Conservation (phyloP, 768 basidiomycete genomes). For the Rhodosporidiobolus odoratus region DNA sequence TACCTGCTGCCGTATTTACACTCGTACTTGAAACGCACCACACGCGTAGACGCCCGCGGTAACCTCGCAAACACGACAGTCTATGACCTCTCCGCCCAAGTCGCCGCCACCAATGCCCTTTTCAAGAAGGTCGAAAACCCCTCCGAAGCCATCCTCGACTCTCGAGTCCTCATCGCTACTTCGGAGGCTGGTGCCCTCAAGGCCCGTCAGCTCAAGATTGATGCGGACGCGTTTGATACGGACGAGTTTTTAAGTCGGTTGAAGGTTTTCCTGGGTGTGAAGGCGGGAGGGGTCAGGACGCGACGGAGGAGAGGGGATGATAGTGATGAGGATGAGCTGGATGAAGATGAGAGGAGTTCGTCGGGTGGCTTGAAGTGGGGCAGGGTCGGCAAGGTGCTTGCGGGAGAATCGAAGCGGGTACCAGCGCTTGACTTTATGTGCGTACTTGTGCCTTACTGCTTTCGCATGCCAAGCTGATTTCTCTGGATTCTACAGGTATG, state of each 20-base stretch:
- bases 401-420: slow-evolving; percentile 71
- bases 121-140: slow-evolving; percentile 63
- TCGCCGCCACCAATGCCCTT: slow-evolving; percentile 36
- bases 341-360: slow-evolving; percentile 40
- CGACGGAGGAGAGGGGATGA: slow-evolving; percentile 49
- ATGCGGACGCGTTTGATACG: slow-evolving; percentile 79
- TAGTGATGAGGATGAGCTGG: slow-evolving; percentile 49
- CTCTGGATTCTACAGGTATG: slow-evolving; percentile 61
- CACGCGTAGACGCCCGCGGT: slow-evolving; percentile 59
- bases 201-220: slow-evolving; percentile 85
- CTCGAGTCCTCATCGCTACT: slow-evolving; percentile 67
- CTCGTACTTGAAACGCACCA: slow-evolving; percentile 46
- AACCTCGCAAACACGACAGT: slow-evolving; percentile 38
- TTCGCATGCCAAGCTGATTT: background rate
- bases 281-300: slow-evolving; percentile 47
- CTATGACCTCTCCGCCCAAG: slow-evolving; percentile 23
- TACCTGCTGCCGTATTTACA: background rate
- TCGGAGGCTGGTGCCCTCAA: slow-evolving; percentile 75
- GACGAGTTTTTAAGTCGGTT: slow-evolving; percentile 82
- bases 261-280: slow-evolving; percentile 65
- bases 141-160: slow-evolving; percentile 85
- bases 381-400: slow-evolving; percentile 73
- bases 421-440: slow-evolving; percentile 86
- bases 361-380: slow-evolving; percentile 59
- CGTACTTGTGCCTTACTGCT: slow-evolving; percentile 37